A percentile compares a stretch with the other conserved stretches of the same genome.
Evolutionary conservation across 179 eudicot species (phyloP).

Genomic region (Monotropa hypopitys): DNA sequence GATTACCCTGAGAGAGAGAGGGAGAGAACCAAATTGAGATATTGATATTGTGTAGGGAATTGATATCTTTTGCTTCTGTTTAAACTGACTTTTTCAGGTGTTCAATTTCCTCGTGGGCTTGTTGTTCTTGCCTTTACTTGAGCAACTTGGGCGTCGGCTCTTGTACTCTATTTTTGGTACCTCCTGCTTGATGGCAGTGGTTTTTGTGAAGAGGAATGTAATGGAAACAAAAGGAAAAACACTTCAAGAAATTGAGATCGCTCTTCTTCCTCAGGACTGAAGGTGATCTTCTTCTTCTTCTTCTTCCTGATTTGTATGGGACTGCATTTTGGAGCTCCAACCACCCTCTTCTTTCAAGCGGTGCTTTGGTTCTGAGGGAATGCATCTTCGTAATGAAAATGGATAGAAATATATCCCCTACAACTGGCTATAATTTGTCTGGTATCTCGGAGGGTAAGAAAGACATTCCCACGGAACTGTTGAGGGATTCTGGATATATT

Average conservation of each 20-base stretch:
- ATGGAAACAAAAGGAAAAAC: conserved; percentile 89
- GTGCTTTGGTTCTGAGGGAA: background rate
- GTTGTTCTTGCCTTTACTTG: conserved; percentile 64
- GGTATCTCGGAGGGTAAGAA: background rate
- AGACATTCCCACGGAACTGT: background rate
- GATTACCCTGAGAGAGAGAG: background rate
- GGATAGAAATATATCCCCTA: background rate
- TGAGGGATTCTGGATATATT: no score
- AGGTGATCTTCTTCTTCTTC: background rate
- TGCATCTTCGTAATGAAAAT: no score
- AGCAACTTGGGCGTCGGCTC: conserved; percentile 63
- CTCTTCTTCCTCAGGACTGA: conserved; percentile 36
- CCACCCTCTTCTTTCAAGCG: background rate
- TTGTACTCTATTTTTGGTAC: conserved; percentile 55
- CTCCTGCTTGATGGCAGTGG: conserved; percentile 56
- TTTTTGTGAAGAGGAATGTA: conserved; percentile 65
- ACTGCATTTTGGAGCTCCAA: background rate
- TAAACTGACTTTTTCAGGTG: conserved; percentile 32
- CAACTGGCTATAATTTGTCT: background rate
- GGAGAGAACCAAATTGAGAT: background rate
- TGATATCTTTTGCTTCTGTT: background rate
- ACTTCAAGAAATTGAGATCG: conserved; percentile 83
- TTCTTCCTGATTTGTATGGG: background rate
- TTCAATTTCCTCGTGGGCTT: conserved; percentile 79
- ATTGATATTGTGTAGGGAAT: background rate